Percentiles rank a stretch among this genome's conserved stretches.
phyloP scores from a whole-genome alignment of 2,329 filamentous ascomycete genomes.

The Trichoderma koningii region DNA sequence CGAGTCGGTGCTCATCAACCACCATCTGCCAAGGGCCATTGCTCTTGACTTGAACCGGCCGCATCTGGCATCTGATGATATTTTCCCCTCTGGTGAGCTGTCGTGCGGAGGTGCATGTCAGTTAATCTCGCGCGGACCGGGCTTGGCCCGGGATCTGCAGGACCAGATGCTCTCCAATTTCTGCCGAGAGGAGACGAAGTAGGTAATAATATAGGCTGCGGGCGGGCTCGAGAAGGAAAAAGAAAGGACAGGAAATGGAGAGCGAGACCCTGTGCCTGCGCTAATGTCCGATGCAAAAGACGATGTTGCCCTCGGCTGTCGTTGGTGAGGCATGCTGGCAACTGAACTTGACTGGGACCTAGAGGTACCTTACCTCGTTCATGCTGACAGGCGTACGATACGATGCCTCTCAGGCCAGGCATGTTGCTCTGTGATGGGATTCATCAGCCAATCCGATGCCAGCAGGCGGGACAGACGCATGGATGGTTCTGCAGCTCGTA shows the following conservation, averaged over 20 bases:
- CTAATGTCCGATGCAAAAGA: neutral
- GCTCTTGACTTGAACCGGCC: neutral
- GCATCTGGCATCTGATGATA: neutral
- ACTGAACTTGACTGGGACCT: no score
- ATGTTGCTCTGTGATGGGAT: no score
- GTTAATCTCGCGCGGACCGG: conserved; percentile 24
- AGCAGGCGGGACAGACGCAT: no score
- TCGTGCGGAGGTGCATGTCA: conserved; percentile 15
- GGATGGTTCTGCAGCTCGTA: no score
- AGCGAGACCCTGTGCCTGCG: neutral
- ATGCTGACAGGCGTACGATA: no score
- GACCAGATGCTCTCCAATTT: conserved; percentile 1
- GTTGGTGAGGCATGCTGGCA: conserved; percentile 1
- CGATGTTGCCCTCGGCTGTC: neutral
- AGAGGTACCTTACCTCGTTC: no score
- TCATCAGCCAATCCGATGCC: no score
- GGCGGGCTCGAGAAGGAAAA: neutral
- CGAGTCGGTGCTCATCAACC: neutral
- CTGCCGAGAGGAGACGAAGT: neutral
- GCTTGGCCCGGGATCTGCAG: conserved; percentile 19
- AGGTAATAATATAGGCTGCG: neutral
- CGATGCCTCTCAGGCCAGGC: no score
- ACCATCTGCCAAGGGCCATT: neutral
- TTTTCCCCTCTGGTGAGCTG: neutral
- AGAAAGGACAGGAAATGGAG: neutral